Base-by-base conservation (phyloP, 441 rosid genomes). In the Pelargonium citronellum region DNA sequence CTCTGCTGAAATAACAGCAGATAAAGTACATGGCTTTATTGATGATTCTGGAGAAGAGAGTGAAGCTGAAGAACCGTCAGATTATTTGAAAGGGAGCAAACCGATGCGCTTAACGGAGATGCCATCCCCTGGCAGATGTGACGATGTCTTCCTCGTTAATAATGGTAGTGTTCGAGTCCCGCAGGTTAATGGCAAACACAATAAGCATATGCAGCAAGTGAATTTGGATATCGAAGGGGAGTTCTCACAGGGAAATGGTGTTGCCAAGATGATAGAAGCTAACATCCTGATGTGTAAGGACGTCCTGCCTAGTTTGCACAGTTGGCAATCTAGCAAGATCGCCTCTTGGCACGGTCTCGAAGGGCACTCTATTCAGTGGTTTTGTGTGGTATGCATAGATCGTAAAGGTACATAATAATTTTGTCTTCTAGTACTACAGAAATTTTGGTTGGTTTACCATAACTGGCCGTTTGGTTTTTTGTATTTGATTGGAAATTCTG, bases 331-430 rank as follows among this genome's bases (percentile, higher is more conserved):
- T 64, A 82, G 89, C 85, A 95, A 89, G 87, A 82, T 95, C 76
- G 86, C 88, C 60, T 71, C 87, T 65, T 95, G 99, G 99, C 97
- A 95, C 79, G 87, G 82, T 84, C 85, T 79, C 66, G 96, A 90
- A 79, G 97, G 97, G 70, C 96, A 90, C 74, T 89, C 96, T 44
- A 82, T 95, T 72, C 96, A 82, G 20, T 95, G 99, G 99, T 76
- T 91, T 69, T 86, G 85, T 74, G 95, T 95, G 55, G 93, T 89
- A 62, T 95, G 92, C 83, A 87, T 88, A 71, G 92, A 90, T 79
- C 87, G 89, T 73, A 90, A 73, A 89, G 99, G 99, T 91, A 83
- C 8, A 8, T 8, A 57, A 17, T 20, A 55, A 55, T 20, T 8
- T 55, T 17, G 9, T 9, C 24, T 16, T 19, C 20, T 17, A 57